Conservation (phyloP, 306 rosid species). For the Pyrus communis region DNA sequence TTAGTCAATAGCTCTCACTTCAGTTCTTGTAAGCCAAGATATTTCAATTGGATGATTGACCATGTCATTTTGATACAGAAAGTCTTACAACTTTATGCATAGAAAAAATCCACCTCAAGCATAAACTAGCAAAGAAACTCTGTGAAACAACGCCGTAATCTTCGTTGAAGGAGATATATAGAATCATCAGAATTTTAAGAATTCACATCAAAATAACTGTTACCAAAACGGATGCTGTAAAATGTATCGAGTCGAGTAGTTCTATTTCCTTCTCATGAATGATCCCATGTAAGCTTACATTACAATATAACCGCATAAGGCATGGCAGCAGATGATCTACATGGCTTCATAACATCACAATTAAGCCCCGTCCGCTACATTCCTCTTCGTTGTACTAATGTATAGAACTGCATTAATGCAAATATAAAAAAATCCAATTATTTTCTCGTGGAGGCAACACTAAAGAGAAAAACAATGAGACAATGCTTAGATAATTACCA, state of each 20-base stretch:
- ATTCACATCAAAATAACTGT: neutral
- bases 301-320: neutral
- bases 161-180: neutral
- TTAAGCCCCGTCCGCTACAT: constrained; percentile 79
- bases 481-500: constrained; percentile 32
- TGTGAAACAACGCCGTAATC: neutral
- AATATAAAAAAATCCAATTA: neutral
- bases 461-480: neutral
- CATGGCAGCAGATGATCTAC: neutral
- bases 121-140: neutral
- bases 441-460: neutral
- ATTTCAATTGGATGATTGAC: too few species aligned
- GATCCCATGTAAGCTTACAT: neutral
- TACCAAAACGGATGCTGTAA: neutral
- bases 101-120: too few species aligned
- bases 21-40: neutral
- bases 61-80: too few species aligned
- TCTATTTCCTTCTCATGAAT: neutral
- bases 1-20: neutral
- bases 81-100: too few species aligned
- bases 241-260: neutral
- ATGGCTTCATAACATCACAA: neutral
- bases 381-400: constrained; percentile 90
- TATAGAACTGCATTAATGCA: constrained; percentile 63
- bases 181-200: neutral